Percentiles rank a stretch among this genome's conserved stretches.
These are phyloP conservation scores for Carex parvula DNA, from an alignment of 176 grass and related monocot genomes.

Conservation along the genomic window DNA sequence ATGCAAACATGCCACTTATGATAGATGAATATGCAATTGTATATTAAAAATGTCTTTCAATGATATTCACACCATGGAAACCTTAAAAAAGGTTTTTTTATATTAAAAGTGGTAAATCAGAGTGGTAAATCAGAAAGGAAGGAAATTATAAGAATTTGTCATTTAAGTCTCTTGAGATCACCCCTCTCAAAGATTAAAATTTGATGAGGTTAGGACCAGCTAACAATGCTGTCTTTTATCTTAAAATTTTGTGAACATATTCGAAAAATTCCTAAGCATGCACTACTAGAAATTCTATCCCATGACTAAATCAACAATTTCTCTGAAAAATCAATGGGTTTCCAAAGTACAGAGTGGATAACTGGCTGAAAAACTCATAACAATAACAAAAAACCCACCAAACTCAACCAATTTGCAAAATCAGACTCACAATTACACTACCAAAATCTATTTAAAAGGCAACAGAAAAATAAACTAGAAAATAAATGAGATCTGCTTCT, in stretches of 20 bases:
- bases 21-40: not conserved
- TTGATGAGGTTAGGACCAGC: not conserved
- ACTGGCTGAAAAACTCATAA: not conserved
- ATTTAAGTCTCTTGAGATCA: not conserved
- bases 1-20: not conserved
- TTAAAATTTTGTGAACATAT: not conserved
- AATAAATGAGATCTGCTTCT: not conserved
- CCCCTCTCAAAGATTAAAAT: not conserved
- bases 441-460: not conserved
- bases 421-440: not conserved
- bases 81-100: not conserved
- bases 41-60: not conserved
- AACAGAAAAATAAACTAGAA: not conserved
- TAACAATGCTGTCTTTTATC: not conserved
- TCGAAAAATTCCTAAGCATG: not conserved
- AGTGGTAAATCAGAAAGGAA: not conserved
- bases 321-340: not conserved
- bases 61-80: not conserved
- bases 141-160: not conserved
- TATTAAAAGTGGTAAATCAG: no score
- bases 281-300: not conserved
- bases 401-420: conserved; percentile 8
- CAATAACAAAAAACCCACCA: not conserved
- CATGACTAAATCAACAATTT: not conserved
- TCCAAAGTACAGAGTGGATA: not conserved